Base-by-base conservation (phyloP, 148 eudicot species). In the Rhododendron molle region DNA sequence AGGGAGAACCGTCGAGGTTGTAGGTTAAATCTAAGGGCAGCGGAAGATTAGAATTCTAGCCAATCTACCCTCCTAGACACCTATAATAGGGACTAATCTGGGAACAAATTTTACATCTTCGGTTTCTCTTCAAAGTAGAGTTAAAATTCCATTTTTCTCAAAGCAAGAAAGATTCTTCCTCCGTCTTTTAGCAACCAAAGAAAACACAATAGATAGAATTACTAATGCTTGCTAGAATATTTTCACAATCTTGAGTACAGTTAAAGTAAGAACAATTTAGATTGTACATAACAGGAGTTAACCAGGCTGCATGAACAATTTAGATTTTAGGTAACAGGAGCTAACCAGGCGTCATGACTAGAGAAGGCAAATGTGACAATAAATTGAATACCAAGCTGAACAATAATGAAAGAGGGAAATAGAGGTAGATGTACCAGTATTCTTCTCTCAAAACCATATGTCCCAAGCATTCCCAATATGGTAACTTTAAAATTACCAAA, bases 401-500 rank as follows among this genome's bases (percentile, higher is more conserved):
- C 69, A 74, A 47, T 43, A 81, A 88, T 11, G 30, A 67, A 78
- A 58, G 74, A 50, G n/a, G 15, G 52, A 38, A 9, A 52, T 86
- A 47, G 56, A 67, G 81, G 84, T 7, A 46, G 56, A 85, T 91
- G 46, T 90, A 96, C 99, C 97, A 96, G 89, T 87, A 96, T 95
- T 88, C 91, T 91, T 88, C 95, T 94, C 86, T 96, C 99, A 85
- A 96, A 96, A 86, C 95, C 96, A 85, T 96, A 96, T 73, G 94
- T 94, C 85, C 98, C 99, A 85, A 96, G 96, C 97, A 96, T 95
- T 88, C 96, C 98, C 89, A 96, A 76, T 80, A 96, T 96, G 38
- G 98, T 95, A 76, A 90, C 93, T 89, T 95, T 96, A 78, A 95
- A 95, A 92, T 95, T 98, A 89, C 99, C 99, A 89, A 96, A 96